These are phyloP conservation scores for Chlorella sp. DNA, from an alignment of 139 green algal species.

Conservation along the genomic window DNA sequence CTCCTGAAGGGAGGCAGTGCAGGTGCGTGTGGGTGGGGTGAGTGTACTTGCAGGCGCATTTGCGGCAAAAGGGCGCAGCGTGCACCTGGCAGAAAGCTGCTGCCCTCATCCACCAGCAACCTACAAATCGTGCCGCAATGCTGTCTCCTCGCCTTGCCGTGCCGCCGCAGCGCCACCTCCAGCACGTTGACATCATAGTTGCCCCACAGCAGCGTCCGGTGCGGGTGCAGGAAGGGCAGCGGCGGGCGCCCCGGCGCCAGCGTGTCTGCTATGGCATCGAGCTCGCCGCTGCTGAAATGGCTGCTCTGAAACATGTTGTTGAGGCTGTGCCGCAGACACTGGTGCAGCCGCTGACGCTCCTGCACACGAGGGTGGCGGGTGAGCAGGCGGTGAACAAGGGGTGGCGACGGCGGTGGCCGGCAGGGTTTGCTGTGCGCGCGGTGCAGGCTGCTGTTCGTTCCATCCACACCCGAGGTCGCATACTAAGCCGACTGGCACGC, in stretches of 20 bases:
- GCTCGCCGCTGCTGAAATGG: neutral
- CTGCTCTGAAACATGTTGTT: conserved; percentile 59
- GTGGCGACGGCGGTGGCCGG: neutral
- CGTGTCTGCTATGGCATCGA: conserved; percentile 43
- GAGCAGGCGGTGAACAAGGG: neutral
- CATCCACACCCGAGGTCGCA: no score
- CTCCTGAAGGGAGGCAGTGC: neutral
- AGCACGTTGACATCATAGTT: conserved; percentile 63
- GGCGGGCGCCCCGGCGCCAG: conserved; percentile 18
- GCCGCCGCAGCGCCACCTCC: conserved; percentile 40
- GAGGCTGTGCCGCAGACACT: conserved; percentile 56
- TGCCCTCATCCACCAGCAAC: no score
- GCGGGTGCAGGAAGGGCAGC: conserved; percentile 14
- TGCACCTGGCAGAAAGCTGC: no score
- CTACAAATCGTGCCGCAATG: neutral
- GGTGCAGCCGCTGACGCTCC: conserved; percentile 55
- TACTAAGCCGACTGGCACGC: no score
- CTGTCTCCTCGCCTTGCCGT: neutral
- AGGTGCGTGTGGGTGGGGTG: no score
- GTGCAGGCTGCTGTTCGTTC: no score
- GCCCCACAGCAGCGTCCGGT: conserved; percentile 44
- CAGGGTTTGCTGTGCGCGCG: neutral
- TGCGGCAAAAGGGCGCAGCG: no score
- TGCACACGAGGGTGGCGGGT: neutral
- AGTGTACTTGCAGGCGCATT: no score